Percentiles rank a stretch among this genome's conserved stretches.
These are phyloP conservation scores for Aspergillus niger DNA, from an alignment of 2,329 filamentous ascomycete species.

Conservation along the genomic window DNA sequence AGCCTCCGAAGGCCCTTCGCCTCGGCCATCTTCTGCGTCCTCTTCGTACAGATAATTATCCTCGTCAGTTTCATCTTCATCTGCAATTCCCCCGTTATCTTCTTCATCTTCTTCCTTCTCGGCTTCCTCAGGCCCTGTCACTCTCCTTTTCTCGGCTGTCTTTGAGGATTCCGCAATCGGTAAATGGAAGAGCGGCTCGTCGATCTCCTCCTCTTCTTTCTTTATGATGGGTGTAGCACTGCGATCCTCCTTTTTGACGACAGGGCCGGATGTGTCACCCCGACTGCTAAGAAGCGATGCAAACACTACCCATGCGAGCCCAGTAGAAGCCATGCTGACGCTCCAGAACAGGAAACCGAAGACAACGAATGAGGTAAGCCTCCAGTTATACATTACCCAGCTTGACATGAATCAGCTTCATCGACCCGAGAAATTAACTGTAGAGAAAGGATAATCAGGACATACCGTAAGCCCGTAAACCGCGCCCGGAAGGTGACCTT, in stretches of 20 bases:
- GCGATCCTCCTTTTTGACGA: slow-evolving; percentile 20
- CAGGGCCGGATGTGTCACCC: slow-evolving; percentile 11
- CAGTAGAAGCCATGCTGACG: slow-evolving; percentile 69
- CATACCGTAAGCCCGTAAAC: slow-evolving; percentile 68
- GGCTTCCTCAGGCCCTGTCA: slow-evolving; percentile 18
- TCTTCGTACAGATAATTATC: slow-evolving; percentile 12
- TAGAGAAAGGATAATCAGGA: not conserved
- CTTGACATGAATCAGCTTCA: slow-evolving; percentile 43
- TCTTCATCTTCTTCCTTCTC: slow-evolving; percentile 18
- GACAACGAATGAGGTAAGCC: slow-evolving; percentile 66
- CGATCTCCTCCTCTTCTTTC: slow-evolving; percentile 20
- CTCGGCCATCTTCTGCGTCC: slow-evolving; percentile 12
- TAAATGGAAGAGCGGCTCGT: slow-evolving; percentile 7
- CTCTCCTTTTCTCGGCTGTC: slow-evolving; percentile 27
- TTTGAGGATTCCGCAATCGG: slow-evolving; percentile 10
- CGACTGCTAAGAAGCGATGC: slow-evolving; percentile 43
- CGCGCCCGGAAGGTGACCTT: slow-evolving; percentile 70
- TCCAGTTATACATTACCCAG: slow-evolving; percentile 86
- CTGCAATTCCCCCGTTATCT: slow-evolving; percentile 22
- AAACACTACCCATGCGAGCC: slow-evolving; percentile 64
- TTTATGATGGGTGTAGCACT: slow-evolving; percentile 20
- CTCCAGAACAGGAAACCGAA: slow-evolving; percentile 76
- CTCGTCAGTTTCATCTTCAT: slow-evolving; percentile 10
- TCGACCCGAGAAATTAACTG: not conserved
- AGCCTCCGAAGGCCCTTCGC: slow-evolving; percentile 39